Evolutionary conservation across 495 filamentous ascomycete species (phyloP), one percentile per base, ranked within the genome.

Genomic region (Chaetomidium leptoderma): DNA sequence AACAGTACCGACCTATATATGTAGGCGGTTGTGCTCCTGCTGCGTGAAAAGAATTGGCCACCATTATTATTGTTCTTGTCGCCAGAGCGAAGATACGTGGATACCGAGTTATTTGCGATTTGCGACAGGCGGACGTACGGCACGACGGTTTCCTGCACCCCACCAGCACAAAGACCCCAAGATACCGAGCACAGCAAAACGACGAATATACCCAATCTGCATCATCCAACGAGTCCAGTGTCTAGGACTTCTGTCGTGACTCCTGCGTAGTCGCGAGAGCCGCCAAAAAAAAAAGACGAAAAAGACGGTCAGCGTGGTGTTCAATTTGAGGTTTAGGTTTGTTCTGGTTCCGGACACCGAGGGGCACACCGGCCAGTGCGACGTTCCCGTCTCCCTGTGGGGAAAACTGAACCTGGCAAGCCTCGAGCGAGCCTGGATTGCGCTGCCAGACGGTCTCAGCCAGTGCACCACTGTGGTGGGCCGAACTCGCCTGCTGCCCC

Each of bases 401-500:
- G 55, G 56, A 49, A 10, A n/a, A n/a, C n/a, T n/a, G n/a, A n/a
- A n/a, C n/a, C 17, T n/a, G 9, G 16, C 16, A n/a, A 19, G 26
- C n/a, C 24, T 16, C n/a, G n/a, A n/a, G n/a, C n/a, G 44, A 16
- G n/a, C 35, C 23, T 24, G 23, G 13, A 26, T 27, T 14, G 35
- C 14, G 19, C 16, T 40, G 35, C n/a, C n/a, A n/a, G n/a, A n/a
- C n/a, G n/a, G n/a, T n/a, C n/a, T n/a, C n/a, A n/a, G n/a, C n/a
- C n/a, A n/a, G n/a, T n/a, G n/a, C n/a, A n/a, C n/a, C n/a, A n/a
- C 26, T 29, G 26, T 8, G 26, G 32, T 45, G 52, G 43, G 23
- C 30, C 51, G 30, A 35, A 35, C 50, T 47, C 40, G 52, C 50
- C 36, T 30, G 32, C n/a, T 43, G 63, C 57, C 55, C 62, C 51